Conservation (phyloP, 139 green algal species). For the Coccomyxa sp. region DNA sequence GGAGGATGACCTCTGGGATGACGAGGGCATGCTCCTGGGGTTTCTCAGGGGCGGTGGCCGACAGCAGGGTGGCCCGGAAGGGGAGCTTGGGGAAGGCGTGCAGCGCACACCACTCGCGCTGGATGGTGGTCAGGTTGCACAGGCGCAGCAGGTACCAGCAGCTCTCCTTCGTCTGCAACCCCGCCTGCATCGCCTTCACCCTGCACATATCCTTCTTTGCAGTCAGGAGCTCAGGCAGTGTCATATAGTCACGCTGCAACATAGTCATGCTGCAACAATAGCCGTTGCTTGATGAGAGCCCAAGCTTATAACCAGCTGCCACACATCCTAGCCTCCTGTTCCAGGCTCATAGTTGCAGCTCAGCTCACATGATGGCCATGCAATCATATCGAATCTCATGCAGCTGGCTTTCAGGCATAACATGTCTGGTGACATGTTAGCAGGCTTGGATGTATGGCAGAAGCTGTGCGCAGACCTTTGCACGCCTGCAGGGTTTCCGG, state of each 20-base stretch:
- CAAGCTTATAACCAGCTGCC: too few relatives aligned
- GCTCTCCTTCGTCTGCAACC: constrained; percentile 22
- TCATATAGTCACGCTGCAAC: neutral
- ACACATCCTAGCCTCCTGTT: too few relatives aligned
- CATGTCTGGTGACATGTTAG: too few relatives aligned
- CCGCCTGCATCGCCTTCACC: constrained; percentile 37
- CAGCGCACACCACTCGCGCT: constrained; percentile 84
- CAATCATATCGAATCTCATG: too few relatives aligned
- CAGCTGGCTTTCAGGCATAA: too few relatives aligned
- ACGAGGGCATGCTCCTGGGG: neutral
- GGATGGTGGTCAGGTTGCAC: constrained; percentile 81
- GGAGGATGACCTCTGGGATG: constrained; percentile 9
- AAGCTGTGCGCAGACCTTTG: constrained; percentile 29
- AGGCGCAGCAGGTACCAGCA: constrained; percentile 78
- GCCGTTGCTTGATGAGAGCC: too few relatives aligned
- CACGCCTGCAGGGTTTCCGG: constrained; percentile 32
- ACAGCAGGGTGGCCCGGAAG: constrained; percentile 66
- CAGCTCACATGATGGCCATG: too few relatives aligned
- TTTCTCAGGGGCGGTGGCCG: constrained; percentile 1
- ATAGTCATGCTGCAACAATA: neutral
- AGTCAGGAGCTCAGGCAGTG: neutral
- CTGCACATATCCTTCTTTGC: constrained; percentile 26
- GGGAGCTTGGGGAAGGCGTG: constrained; percentile 66
- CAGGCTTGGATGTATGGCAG: too few relatives aligned
- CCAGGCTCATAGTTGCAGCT: too few relatives aligned